Conservation (phyloP, 2,329 filamentous ascomycete species). For the Daldinia eschscholtzii region DNA sequence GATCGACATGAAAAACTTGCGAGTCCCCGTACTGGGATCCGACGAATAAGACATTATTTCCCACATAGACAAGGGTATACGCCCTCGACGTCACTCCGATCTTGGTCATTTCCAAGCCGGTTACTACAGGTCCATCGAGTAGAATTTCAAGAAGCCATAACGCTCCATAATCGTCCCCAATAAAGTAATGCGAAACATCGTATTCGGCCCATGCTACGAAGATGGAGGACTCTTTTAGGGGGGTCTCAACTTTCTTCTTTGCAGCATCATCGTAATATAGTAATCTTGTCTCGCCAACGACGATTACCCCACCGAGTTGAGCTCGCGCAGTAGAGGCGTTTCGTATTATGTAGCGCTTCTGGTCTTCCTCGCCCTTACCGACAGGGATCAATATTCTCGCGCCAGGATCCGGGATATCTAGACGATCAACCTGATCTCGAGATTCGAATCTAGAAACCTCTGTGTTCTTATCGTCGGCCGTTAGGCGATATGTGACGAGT, state of each 20-base stretch:
- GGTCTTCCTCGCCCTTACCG: slow-evolving; percentile 64
- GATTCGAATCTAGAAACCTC: slow-evolving; percentile 68
- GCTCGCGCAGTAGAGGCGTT: slow-evolving; percentile 66
- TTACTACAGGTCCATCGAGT: slow-evolving; percentile 74
- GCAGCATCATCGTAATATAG: slow-evolving; percentile 86
- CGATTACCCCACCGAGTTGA: slow-evolving; percentile 77
- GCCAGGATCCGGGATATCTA: slow-evolving; percentile 67
- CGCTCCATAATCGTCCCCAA: slow-evolving; percentile 91
- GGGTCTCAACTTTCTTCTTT: slow-evolving; percentile 73
- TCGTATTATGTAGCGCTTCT: slow-evolving; percentile 71
- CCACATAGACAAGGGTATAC: slow-evolving; percentile 82
- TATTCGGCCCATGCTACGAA: slow-evolving; percentile 94
- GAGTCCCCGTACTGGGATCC: slow-evolving; percentile 95
- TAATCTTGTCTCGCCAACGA: slow-evolving; percentile 84
- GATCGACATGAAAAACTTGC: slow-evolving; percentile 72
- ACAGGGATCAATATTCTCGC: slow-evolving; percentile 74
- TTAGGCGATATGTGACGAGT: slow-evolving; percentile 70
- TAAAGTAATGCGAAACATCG: slow-evolving; percentile 83
- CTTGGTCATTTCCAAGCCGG: slow-evolving; percentile 76
- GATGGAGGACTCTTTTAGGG: slow-evolving; percentile 79
- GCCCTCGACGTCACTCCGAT: slow-evolving; percentile 79
- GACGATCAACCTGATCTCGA: slow-evolving; percentile 66
- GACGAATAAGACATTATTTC: slow-evolving; percentile 80
- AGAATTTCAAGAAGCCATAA: slow-evolving; percentile 87
- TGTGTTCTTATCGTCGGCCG: slow-evolving; percentile 68